A percentile compares a stretch with the other conserved stretches of the same genome.
Evolutionary conservation across 495 filamentous ascomycete species (phyloP).

Genomic region (Xylaria telfairii): DNA sequence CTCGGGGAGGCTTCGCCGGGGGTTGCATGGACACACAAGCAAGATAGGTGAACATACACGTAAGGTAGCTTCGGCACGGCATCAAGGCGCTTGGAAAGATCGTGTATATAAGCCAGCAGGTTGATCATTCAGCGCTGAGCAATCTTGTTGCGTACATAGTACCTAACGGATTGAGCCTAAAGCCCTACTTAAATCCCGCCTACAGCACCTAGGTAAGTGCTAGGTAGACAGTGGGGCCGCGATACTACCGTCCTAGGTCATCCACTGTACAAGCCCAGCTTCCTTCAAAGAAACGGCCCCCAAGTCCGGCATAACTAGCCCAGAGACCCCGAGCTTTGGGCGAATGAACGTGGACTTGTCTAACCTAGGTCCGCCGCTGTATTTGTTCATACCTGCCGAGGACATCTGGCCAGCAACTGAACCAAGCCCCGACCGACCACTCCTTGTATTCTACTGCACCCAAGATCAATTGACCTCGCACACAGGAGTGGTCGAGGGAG

Average conservation of each 20-base stretch:
- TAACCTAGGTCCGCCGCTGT: too few relatives aligned
- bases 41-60: neutral
- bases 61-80: neutral
- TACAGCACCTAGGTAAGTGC: neutral
- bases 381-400: neutral
- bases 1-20: slow-evolving; percentile 4
- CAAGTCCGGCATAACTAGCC: neutral
- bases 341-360: slow-evolving; percentile 10
- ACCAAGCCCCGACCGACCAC: neutral
- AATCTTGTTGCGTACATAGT: neutral
- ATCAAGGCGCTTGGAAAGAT: neutral
- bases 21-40: neutral
- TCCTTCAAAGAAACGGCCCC: neutral
- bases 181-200: neutral
- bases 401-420: neutral
- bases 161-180: neutral
- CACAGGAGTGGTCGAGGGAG: neutral
- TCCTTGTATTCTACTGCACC: neutral
- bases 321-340: neutral
- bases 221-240: slow-evolving; percentile 12
- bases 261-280: neutral
- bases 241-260: neutral
- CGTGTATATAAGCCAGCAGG: neutral
- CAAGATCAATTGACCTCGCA: slow-evolving; percentile 12
- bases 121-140: neutral